These are phyloP conservation scores for Globisporangium paddicum DNA, from an alignment of 352 stramenopile genomes.

Conservation along the genomic window DNA sequence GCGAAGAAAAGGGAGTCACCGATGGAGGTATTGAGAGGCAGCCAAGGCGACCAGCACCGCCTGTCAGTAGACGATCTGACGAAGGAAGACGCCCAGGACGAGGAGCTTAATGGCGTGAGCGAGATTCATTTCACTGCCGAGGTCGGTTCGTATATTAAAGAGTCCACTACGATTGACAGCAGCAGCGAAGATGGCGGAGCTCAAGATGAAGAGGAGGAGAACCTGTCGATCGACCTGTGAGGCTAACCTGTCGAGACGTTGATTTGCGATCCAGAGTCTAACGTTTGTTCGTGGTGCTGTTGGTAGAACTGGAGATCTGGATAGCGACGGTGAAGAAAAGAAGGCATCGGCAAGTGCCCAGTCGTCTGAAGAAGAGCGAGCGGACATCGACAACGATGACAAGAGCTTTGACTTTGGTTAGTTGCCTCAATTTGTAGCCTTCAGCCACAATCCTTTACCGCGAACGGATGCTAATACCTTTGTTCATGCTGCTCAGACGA, in stretches of 20 bases:
- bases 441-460: no score
- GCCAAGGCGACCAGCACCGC: background rate
- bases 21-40: background rate
- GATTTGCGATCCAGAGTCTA: background rate
- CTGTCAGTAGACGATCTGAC: background rate
- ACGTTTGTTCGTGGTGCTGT: background rate
- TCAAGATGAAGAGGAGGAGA: slow-evolving; percentile 15
- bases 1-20: background rate
- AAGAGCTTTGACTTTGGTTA: slow-evolving; percentile 54
- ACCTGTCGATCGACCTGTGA: slow-evolving; percentile 66
- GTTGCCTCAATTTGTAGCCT: no score
- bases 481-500: slow-evolving; percentile 19
- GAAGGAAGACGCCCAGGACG: background rate
- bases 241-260: slow-evolving; percentile 9
- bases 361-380: background rate
- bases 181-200: background rate
- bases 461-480: no score
- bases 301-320: slow-evolving; percentile 29
- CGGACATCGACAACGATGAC: background rate
- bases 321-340: background rate
- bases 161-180: background rate
- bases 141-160: background rate
- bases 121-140: background rate
- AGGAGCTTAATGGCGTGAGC: background rate
- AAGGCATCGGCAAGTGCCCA: background rate